phyloP scores from a whole-genome alignment of 2,329 filamentous ascomycete species.

The Pseudocercospora crystallina region DNA sequence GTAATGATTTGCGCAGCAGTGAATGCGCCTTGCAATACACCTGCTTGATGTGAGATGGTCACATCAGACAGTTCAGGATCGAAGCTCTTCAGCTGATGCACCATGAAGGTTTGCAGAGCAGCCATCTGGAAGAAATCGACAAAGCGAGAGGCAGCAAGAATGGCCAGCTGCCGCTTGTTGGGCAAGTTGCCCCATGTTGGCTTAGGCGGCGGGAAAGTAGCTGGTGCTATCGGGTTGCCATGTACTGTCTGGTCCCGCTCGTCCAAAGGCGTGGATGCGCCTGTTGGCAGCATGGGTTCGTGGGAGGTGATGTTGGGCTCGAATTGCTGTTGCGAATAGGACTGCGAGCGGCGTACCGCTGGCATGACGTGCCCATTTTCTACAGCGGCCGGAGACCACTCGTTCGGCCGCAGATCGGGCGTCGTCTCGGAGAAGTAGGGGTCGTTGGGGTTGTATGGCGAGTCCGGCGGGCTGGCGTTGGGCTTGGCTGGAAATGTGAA shows the following conservation, averaged over 20 bases:
- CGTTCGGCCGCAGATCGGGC: slow-evolving; percentile 2
- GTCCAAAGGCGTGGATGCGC: slow-evolving; percentile 21
- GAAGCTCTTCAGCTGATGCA: slow-evolving; percentile 45
- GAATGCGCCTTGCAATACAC: slow-evolving; percentile 43
- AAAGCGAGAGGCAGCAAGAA: slow-evolving; percentile 42
- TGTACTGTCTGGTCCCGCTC: slow-evolving; percentile 12
- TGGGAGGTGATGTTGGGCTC: not conserved
- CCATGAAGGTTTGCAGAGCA: slow-evolving; percentile 46
- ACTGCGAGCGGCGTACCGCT: not conserved
- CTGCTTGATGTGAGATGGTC: slow-evolving; percentile 45
- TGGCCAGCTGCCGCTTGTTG: slow-evolving; percentile 42
- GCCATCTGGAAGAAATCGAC: slow-evolving; percentile 49
- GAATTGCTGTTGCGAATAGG: not conserved
- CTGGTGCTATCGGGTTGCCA: slow-evolving; percentile 8
- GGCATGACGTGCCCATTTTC: slow-evolving; percentile 11
- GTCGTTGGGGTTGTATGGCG: slow-evolving; percentile 11
- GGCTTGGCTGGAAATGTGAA: not conserved
- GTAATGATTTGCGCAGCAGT: slow-evolving; percentile 45
- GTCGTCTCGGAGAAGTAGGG: slow-evolving; percentile 9
- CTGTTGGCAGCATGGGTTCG: slow-evolving; percentile 16
- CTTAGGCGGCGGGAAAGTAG: slow-evolving; percentile 21
- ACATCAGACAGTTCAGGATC: slow-evolving; percentile 47
- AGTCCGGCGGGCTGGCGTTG: slow-evolving; percentile 3
- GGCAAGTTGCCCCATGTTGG: slow-evolving; percentile 44
- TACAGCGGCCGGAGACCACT: slow-evolving; percentile 15